Evolutionary conservation across 495 filamentous ascomycete genomes (phyloP).

Genomic region (Lepraria neglecta): DNA sequence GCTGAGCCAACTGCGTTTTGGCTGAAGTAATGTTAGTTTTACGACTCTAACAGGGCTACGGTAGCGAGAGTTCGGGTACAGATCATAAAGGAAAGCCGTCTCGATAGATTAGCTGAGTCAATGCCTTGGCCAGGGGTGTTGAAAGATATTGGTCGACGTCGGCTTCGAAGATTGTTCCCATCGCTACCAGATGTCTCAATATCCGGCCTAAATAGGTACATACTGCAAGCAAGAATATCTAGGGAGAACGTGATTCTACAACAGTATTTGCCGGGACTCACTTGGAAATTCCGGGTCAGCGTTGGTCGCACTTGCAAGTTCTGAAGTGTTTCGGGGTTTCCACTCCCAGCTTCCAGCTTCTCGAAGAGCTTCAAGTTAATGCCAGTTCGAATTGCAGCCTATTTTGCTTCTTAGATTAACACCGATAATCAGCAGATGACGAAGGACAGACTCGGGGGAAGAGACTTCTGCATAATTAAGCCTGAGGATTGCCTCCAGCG

Average conservation of each 20-base stretch:
- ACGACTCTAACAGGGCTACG: background rate
- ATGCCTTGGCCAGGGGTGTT: constrained; percentile 34
- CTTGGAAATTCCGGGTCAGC: constrained; percentile 1
- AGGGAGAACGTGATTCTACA: background rate
- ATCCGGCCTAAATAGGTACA: background rate
- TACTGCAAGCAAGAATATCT: too few relatives aligned
- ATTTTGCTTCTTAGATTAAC: background rate
- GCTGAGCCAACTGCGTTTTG: constrained; percentile 28
- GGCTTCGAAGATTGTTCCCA: constrained; percentile 35
- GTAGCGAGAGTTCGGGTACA: background rate
- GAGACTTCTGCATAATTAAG: background rate
- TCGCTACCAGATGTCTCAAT: constrained; percentile 37
- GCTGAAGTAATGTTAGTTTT: background rate
- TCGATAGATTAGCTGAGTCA: constrained; percentile 32
- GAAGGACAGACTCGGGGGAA: background rate
- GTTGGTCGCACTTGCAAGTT: background rate
- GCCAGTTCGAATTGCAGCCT: constrained; percentile 12
- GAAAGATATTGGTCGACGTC: constrained; percentile 34
- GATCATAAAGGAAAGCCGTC: constrained; percentile 15
- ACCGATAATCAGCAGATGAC: background rate
- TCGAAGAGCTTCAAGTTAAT: constrained; percentile 8
- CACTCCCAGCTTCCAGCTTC: constrained; percentile 19
- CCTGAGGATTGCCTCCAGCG: background rate
- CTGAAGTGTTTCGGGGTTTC: background rate
- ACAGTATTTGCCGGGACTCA: background rate